Evolutionary conservation across 345 rosid genomes (phyloP).

Genomic region (Schrenkiella parvula): DNA sequence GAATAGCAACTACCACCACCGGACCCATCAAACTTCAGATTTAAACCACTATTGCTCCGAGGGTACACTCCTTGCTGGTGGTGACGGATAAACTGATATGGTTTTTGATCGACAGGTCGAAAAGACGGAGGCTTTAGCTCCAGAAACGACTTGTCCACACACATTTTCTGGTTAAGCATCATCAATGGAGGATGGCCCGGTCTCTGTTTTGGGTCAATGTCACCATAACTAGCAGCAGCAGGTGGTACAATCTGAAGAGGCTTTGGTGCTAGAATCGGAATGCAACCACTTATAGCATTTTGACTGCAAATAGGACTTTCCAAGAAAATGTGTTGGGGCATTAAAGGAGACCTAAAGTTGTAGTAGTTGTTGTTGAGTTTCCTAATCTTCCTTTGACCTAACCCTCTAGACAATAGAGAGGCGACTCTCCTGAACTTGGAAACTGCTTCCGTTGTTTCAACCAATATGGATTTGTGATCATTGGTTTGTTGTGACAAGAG

Average conservation of each 20-base stretch:
- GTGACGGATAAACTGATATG: slow-evolving; percentile 39
- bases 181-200: slow-evolving; percentile 13
- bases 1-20: slow-evolving; percentile 36
- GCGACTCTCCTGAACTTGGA: slow-evolving; percentile 51
- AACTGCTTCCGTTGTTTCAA: slow-evolving; percentile 51
- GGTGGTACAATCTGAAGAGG: slow-evolving; percentile 53
- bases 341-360: slow-evolving; percentile 35
- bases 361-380: slow-evolving; percentile 34
- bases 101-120: slow-evolving; percentile 23
- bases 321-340: slow-evolving; percentile 50
- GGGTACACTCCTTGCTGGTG: slow-evolving; percentile 45
- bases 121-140: slow-evolving; percentile 44
- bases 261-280: slow-evolving; percentile 46
- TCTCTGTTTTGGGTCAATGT: slow-evolving; percentile 25
- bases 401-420: slow-evolving; percentile 42
- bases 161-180: slow-evolving; percentile 27
- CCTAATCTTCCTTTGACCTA: slow-evolving; percentile 48
- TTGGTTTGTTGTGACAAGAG: slow-evolving; percentile 44
- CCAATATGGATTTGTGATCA: slow-evolving; percentile 38
- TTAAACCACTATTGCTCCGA: slow-evolving; percentile 46
- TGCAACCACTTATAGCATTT: neutral
- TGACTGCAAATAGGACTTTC: slow-evolving; percentile 41
- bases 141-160: slow-evolving; percentile 39
- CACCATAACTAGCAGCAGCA: slow-evolving; percentile 14
- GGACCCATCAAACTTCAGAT: slow-evolving; percentile 56